Evolutionary conservation across 495 filamentous ascomycete species (phyloP).

Genomic region (Chlorociboria aeruginascens): DNA sequence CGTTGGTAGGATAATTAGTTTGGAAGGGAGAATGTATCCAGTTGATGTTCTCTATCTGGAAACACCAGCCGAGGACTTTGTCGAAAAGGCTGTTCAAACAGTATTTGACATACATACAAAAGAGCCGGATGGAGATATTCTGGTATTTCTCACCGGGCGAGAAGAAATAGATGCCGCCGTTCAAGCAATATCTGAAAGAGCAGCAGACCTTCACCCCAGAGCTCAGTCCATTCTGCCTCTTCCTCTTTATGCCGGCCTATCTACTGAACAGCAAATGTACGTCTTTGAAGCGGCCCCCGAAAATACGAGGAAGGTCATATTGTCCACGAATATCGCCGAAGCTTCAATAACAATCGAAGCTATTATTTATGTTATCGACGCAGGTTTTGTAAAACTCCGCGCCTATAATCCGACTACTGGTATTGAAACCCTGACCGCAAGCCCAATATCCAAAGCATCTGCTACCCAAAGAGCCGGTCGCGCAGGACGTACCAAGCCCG

Average conservation of each 20-base stretch:
- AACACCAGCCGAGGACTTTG: constrained; percentile 72
- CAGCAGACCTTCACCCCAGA: constrained; percentile 58
- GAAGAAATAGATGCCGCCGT: constrained; percentile 86
- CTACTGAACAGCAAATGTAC: constrained; percentile 82
- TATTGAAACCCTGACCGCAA: constrained; percentile 85
- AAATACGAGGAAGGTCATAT: constrained; percentile 80
- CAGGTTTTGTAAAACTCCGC: constrained; percentile 82
- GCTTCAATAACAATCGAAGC: constrained; percentile 91
- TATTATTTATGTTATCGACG: constrained; percentile 86
- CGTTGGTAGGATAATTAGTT: constrained; percentile 65
- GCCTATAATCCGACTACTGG: constrained; percentile 78
- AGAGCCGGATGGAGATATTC: constrained; percentile 79
- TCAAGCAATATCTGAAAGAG: constrained; percentile 66
- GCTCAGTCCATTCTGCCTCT: constrained; percentile 60
- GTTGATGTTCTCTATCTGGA: constrained; percentile 84
- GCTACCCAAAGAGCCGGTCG: constrained; percentile 86
- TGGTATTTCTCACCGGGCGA: constrained; percentile 84
- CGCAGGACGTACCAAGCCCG: constrained; percentile 82
- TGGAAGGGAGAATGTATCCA: constrained; percentile 86
- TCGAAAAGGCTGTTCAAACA: constrained; percentile 75
- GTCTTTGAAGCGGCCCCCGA: constrained; percentile 82
- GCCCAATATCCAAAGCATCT: constrained; percentile 82
- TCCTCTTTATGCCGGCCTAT: constrained; percentile 81
- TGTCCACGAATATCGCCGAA: constrained; percentile 95
- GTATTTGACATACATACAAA: constrained; percentile 89